phyloP scores from a whole-genome alignment of 805 yeast genomes.

The Wickerhamiella azyma region DNA sequence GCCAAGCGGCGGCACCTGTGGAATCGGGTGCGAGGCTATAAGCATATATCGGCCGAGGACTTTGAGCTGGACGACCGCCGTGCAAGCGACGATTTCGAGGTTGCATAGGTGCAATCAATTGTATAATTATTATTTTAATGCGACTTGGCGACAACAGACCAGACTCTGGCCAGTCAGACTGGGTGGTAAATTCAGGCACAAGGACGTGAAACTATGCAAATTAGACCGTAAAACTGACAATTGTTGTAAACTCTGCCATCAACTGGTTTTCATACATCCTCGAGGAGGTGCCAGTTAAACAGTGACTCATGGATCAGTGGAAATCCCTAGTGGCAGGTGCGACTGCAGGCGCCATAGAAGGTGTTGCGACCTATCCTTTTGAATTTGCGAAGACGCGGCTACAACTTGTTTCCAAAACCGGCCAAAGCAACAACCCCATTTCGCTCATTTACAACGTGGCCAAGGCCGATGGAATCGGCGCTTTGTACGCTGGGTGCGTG shows the following conservation, averaged over 20 bases:
- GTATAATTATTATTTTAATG: background rate
- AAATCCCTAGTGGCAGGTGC: constrained; percentile 34
- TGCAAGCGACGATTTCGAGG: constrained; percentile 12
- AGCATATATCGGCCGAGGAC: constrained; percentile 12
- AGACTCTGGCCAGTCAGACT: too few relatives aligned
- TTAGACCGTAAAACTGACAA: too few relatives aligned
- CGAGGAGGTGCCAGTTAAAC: too few relatives aligned
- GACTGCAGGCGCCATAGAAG: constrained; percentile 47
- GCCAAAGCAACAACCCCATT: constrained; percentile 67
- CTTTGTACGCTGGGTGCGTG: constrained; percentile 90
- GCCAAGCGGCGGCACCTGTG: constrained; percentile 14
- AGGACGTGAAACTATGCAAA: background rate
- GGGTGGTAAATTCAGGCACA: too few relatives aligned
- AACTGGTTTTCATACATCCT: too few relatives aligned
- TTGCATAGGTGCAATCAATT: background rate
- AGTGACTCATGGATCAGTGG: constrained; percentile 15
- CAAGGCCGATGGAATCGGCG: constrained; percentile 58
- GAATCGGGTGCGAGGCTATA: constrained; percentile 8
- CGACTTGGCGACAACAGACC: too few relatives aligned
- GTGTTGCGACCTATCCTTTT: constrained; percentile 83
- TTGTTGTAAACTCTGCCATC: too few relatives aligned
- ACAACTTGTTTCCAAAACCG: constrained; percentile 39
- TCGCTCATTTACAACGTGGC: constrained; percentile 64
- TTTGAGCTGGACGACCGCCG: constrained; percentile 17
- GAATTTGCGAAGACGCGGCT: constrained; percentile 93